Base-by-base conservation (phyloP, 345 rosid species). In the Hibiscus mutabilis region DNA sequence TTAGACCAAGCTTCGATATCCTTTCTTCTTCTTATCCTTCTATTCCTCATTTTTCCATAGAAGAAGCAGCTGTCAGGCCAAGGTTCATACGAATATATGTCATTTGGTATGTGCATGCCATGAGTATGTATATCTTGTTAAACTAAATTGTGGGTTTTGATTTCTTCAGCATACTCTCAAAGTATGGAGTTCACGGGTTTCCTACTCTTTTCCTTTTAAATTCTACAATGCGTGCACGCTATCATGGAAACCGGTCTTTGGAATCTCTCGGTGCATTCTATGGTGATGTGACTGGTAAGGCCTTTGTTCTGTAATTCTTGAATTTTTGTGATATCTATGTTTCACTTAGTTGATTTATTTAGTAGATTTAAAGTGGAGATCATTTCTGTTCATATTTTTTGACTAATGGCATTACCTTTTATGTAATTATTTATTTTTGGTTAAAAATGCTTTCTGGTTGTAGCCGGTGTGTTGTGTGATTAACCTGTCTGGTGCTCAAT, bases 121-220 rank as follows among this genome's bases (percentile, higher is more conserved):
- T 6, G 56, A 66, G n/a, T 52, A 24, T 24, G 19, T 40, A 27
- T 40, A 63, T 44, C 19, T 42, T 33, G 15, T 46, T 76, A 59
- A 27, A 35, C 18, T 68, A 73, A 69, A 33, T 6, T 52, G 19
- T 78, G 40, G 40, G 12, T 58, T 58, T 58, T 66, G 25, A 21
- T 31, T 74, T 79, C 46, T 22, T 81, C 86, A 95, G 99, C 75
- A 89, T 86, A 72, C 86, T 95, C 49, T 92, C 99, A 0, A 95
- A 92, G 83, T 95, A 89, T 75, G 97, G 97, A 60, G 99, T 95
- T 77, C 99, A 90, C 74, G 97, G 97, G 69, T 92, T 90, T 73
- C 99, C 99, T 2, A 85, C 91, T 2, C 91, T 95, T 42, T 84
- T 92, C 73, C 84, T 95, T 66, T 72, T 95, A 72, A 95, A 95